Base-by-base conservation (phyloP, 2,329 filamentous ascomycete genomes). In the Ophiostoma himal-ulmi region DNA sequence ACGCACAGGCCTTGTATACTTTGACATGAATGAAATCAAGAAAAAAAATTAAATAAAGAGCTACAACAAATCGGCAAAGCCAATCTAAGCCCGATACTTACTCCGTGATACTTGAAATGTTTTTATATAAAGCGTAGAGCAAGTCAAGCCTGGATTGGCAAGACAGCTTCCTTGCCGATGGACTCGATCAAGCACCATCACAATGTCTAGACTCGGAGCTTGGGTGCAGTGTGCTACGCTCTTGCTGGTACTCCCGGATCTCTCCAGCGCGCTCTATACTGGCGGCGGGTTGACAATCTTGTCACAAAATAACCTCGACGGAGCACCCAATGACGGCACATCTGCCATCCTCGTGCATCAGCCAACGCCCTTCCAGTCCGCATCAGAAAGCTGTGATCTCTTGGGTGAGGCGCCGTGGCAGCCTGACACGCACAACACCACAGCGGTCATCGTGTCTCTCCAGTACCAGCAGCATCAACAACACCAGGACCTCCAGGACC, bases 391-490 rank as follows among this genome's bases (percentile, higher is more conserved):
- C 34, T 73, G 73, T 66, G 68, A 30, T n/a, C 70, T 72, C 22
- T 69, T 74, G 14, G 71, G 73, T n/a, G 72, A 72, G 57, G 30
- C 39, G 17, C 69, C 62, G n/a, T 73, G 77, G 76, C 73, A 71
- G 57, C 76, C 76, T 0, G 74, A 65, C 34, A 22, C 8, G 0
- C 17, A n/a, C 34, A 65, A 75, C 57, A 72, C 41, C 13, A 60
- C 74, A 14, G 52, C 72, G 41, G 77, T 77, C 69, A 48, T 71
- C 1, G 48, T 69, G 0, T 69, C 71, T 4, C 70, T 78, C 7
- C 73, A 73, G 60, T 78, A 77, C 71, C 76, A 75, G 66, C 62
- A 69, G 7, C 75, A 73, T 7, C 44, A 20, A 48, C 41, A 44
- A 17, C 8, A 48, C 44, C 44, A 48, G 44, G 5, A n/a, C 7